phyloP scores from a whole-genome alignment of 306 rosid genomes.

The Trifolium dubium region DNA sequence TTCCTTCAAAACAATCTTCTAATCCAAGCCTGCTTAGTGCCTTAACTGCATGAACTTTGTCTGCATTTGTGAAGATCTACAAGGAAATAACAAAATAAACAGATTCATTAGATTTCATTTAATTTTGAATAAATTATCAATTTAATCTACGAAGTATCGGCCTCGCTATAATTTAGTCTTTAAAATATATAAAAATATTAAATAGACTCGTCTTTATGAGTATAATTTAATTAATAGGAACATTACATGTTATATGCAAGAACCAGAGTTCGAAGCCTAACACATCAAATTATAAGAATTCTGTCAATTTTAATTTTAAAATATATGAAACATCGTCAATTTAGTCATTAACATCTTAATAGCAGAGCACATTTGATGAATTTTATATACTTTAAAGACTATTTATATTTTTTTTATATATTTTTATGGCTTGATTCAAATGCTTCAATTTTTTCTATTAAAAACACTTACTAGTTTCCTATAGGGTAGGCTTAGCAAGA shows the following conservation, averaged over 20 bases:
- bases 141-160: no score
- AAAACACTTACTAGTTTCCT: slow-evolving; percentile 70
- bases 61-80: slow-evolving; percentile 96
- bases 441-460: not conserved
- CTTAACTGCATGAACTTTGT: slow-evolving; percentile 73
- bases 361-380: not conserved
- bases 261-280: no score
- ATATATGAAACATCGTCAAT: no score
- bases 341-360: not conserved
- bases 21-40: slow-evolving; percentile 86
- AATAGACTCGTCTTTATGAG: no score
- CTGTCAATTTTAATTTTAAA: no score
- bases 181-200: no score
- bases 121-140: not conserved
- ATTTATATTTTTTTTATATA: no score
- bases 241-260: no score
- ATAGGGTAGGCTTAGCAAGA: slow-evolving; percentile 75
- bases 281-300: no score
- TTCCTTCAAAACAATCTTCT: slow-evolving; percentile 91
- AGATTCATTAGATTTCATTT: slow-evolving; percentile 16
- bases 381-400: not conserved
- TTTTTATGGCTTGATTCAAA: not conserved
- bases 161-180: not conserved
- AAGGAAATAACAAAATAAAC: not conserved
- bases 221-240: no score